Evolutionary conservation across 2,329 filamentous ascomycete species (phyloP), one percentile per base, ranked within the genome.

Genomic region (Calonectria naviculata): DNA sequence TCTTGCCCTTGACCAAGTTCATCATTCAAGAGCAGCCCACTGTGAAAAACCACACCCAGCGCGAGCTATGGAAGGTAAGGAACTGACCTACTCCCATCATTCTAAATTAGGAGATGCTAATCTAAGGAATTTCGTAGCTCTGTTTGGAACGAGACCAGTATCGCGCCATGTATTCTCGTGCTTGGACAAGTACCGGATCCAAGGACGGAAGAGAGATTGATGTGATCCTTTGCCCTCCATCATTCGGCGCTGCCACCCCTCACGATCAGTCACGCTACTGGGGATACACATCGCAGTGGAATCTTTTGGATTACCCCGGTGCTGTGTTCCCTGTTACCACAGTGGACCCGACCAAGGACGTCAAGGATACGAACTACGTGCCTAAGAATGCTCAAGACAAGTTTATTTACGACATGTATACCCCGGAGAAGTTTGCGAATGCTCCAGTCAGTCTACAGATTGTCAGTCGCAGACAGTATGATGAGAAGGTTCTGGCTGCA

Each of bases 251-350:
- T 71, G 85, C 81, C 75, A 68, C 82, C 70, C 72, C 90, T 72
- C 80, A 89, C 73, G 81, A 82, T 5, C 75, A 80, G 12, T 81
- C 79, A 4, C 78, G 80, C 76, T 92, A 78, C 84, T 94, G 91
- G 91, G 87, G 87, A 1, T 94, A 94, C 74, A 93, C 91, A 0
- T 83, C 87, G 0, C 88, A 91, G 71, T 94, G 91, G 91, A 94
- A 94, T 78, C 76, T 93, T 47, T 85, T 94, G 1, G 91, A 94
- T 79, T 93, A 93, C 79, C 90, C 92, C 0, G 87, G 86, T 12
- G 80, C 89, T 2, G 86, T 90, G 0, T 92, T 94, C 77, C 92
- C 92, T 0, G 89, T 88, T 0, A 80, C 80, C 5, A 78, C 71
- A 1, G 80, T 80, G 3, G 76, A 80, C 34, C 75, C 77, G 0